These are phyloP conservation scores for Neopestalotiopsis sp. DNA, from an alignment of 2,329 filamentous ascomycete genomes.

Conservation along the genomic window DNA sequence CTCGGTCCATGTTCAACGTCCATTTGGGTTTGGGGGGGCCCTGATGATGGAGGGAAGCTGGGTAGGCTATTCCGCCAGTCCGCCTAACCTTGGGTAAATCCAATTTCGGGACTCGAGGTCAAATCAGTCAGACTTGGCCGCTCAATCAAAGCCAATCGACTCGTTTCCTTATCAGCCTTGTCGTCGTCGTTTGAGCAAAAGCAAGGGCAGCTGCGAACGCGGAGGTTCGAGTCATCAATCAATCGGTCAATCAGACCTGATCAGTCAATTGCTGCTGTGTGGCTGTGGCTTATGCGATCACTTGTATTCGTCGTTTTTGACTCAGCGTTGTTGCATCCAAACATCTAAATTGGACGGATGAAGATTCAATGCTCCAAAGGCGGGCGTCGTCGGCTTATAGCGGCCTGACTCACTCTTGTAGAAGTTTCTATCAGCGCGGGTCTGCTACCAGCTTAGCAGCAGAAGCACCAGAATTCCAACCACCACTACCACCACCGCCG, in stretches of 20 bases:
- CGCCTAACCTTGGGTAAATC: not conserved
- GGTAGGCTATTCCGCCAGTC: not conserved
- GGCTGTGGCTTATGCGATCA: not conserved
- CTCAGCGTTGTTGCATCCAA: constrained; percentile 4
- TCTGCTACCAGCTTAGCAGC: constrained; percentile 7
- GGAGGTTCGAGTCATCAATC: constrained; percentile 1
- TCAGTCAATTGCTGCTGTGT: not conserved
- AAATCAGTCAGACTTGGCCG: not conserved
- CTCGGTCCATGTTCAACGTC: constrained; percentile 21
- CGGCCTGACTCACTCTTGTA: constrained; percentile 35
- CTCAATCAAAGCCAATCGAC: constrained; percentile 10
- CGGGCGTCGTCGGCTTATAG: constrained; percentile 38
- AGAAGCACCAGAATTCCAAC: constrained; percentile 4
- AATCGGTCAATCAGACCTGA: not conserved
- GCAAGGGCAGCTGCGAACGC: not conserved
- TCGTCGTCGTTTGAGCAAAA: not conserved
- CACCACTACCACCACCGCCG: not conserved
- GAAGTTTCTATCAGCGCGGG: constrained; percentile 36
- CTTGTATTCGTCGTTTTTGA: constrained; percentile 4
- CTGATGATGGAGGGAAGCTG: not conserved
- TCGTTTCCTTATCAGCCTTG: not conserved
- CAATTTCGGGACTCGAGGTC: not conserved
- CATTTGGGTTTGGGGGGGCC: constrained; percentile 5
- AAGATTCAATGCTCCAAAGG: constrained; percentile 30
- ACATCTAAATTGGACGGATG: constrained; percentile 26